Evolutionary conservation across 2,329 filamentous ascomycete genomes (phyloP), one percentile per base, ranked within the genome.

Genomic region (Samsoniella hepiali): DNA sequence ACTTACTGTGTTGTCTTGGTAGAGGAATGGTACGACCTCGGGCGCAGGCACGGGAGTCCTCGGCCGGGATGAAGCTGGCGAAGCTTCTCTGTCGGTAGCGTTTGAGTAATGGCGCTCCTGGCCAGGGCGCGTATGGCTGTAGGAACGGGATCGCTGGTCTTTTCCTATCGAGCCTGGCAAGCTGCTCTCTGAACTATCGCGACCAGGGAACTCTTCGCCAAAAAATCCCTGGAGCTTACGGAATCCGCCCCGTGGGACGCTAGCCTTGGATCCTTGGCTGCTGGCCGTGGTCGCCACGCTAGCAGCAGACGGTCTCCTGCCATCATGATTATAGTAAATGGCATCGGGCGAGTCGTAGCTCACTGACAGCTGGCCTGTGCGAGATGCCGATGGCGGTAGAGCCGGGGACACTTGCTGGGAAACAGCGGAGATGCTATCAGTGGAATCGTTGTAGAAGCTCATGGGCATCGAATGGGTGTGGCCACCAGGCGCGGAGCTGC

Each of bases 1-100:
- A 91, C 89, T 79, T 91, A 69, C 67, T 36, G 66, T 73, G 64
- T 77, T 78, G 65, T 95, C 91, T 76, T 98, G 95, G 73, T 95
- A 98, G 66, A 96, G 84, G 83, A 97, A 99, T n/a, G 95, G 95
- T 45, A 96, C 95, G 64, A 99, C 93, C 76, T 98, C 94, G 71
- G 91, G 95, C 13, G 91, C 91, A 49, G 91, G 91, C 58, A 93
- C 82, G 13, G 93, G 93, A n/a, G 91, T 96, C 69, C 90, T 85
- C 55, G 93, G 91, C 68, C 91, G 84, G 34, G 90, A 93, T 38
- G 86, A 87, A 59, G 85, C 84, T 47, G 92, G 92, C 60, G 93
- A 96, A 53, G 82, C 83, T 67, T 93, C 89, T 65, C 88, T 82
- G 72, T 95, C 87, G 61, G 87, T 88, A 60, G 85, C 86, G 75